These are phyloP conservation scores for Solanum phureja DNA, from an alignment of 257 asterid genomes.

Conservation along the genomic window DNA sequence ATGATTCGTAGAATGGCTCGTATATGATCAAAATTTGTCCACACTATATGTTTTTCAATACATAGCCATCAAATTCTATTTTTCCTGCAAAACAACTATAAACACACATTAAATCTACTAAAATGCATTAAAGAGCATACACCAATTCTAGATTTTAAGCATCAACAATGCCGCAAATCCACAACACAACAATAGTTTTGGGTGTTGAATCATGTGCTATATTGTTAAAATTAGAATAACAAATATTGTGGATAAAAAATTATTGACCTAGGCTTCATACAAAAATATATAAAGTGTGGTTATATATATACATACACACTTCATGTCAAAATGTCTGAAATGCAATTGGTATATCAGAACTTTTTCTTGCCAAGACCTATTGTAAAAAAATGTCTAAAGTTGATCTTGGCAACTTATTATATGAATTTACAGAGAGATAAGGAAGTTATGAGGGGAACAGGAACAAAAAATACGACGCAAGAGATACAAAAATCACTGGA, in stretches of 20 bases:
- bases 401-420: neutral
- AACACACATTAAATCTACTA: neutral
- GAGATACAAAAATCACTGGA: neutral
- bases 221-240: neutral
- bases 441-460: neutral
- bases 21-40: neutral
- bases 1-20: no score
- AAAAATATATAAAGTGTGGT: neutral
- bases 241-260: neutral
- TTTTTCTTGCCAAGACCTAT: neutral
- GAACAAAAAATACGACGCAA: neutral
- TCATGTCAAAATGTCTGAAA: neutral
- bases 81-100: neutral
- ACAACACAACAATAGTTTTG: neutral
- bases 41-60: neutral
- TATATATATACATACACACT: neutral
- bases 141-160: neutral
- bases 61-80: neutral
- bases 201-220: neutral
- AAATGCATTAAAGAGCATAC: neutral
- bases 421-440: neutral
- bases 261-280: neutral
- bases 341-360: neutral
- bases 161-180: neutral
- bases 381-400: neutral